A percentile compares a stretch with the other conserved stretches of the same genome.
phyloP scores from a whole-genome alignment of 768 basidiomycete species.

The Cubamyces lactineus region DNA sequence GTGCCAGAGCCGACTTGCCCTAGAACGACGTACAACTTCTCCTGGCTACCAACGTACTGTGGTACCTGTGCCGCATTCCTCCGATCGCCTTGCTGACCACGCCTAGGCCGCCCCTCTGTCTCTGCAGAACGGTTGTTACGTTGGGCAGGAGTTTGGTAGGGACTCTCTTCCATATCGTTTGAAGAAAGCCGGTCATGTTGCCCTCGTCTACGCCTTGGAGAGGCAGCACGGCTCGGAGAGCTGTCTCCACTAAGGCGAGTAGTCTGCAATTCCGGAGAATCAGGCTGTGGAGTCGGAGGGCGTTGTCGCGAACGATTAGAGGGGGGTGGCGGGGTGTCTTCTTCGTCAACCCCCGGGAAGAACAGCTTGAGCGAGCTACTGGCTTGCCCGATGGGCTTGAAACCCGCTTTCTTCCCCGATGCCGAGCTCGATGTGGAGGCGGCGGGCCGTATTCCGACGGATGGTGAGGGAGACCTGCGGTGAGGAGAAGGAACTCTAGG shows the following conservation, averaged over 20 bases:
- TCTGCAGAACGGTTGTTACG: neutral
- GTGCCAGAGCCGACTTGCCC: conserved; percentile 98
- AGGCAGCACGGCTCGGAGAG: neutral
- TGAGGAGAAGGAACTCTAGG: conserved; percentile 12
- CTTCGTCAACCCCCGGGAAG: conserved; percentile 84
- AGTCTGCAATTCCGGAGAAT: conserved; percentile 22
- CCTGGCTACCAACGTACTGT: conserved; percentile 35
- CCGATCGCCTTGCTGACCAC: conserved; percentile 14
- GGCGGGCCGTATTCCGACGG: neutral
- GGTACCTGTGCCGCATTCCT: neutral
- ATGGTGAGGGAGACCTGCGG: conserved; percentile 10
- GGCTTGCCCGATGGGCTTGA: conserved; percentile 67
- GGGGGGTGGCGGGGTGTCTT: conserved; percentile 43
- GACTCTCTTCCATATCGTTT: conserved; percentile 15
- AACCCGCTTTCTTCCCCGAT: conserved; percentile 49
- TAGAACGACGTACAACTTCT: conserved; percentile 76
- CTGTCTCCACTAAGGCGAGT: conserved; percentile 18
- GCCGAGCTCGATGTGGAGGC: neutral
- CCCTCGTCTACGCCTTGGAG: neutral
- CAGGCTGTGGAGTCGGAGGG: conserved; percentile 5
- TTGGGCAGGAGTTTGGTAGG: neutral
- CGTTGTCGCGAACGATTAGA: conserved; percentile 5
- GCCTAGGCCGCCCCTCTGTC: conserved; percentile 7
- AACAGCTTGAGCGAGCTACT: conserved; percentile 68
- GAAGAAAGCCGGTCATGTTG: conserved; percentile 8